Evolutionary conservation across 129 eudicot genomes (phyloP).

Genomic region (Tagetes patula): DNA sequence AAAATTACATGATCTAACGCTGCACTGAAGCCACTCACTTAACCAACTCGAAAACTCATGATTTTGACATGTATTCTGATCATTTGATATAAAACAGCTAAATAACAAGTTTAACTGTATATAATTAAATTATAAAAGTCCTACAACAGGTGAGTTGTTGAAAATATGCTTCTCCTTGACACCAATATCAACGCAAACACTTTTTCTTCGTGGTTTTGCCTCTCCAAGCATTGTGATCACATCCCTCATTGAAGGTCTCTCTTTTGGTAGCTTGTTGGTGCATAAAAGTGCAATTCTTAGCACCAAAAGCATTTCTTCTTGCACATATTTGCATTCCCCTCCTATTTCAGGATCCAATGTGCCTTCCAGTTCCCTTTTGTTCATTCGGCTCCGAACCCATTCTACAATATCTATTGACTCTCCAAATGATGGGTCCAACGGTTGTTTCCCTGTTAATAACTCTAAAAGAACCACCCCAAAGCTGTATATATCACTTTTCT

Average conservation of each 20-base stretch:
- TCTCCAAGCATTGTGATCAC: slow-evolving; percentile 73
- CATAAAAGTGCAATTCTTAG: slow-evolving; percentile 64
- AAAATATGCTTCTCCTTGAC: slow-evolving; percentile 65
- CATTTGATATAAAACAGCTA: too few species aligned
- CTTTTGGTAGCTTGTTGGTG: slow-evolving; percentile 66
- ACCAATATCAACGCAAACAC: slow-evolving; percentile 48
- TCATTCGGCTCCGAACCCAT: slow-evolving; percentile 53
- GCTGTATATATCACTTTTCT: slow-evolving; percentile 68
- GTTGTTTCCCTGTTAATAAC: slow-evolving; percentile 54
- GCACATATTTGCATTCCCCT: slow-evolving; percentile 60
- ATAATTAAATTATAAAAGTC: slow-evolving; percentile 36
- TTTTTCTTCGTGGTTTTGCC: slow-evolving; percentile 74
- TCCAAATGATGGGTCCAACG: slow-evolving; percentile 57
- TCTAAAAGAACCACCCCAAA: slow-evolving; percentile 68
- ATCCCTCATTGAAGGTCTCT: slow-evolving; percentile 72
- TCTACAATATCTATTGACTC: slow-evolving; percentile 55
- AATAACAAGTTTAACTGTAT: too few species aligned
- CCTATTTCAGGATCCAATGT: slow-evolving; percentile 47
- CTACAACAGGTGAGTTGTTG: slow-evolving; percentile 68
- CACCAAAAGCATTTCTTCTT: slow-evolving; percentile 73
- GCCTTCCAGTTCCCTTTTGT: slow-evolving; percentile 38
- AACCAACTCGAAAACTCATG: too few species aligned
- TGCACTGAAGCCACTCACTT: too few species aligned
- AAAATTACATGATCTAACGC: too few species aligned
- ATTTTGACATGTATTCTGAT: too few species aligned